Evolutionary conservation across 2,329 filamentous ascomycete species (phyloP), one percentile per base, ranked within the genome.

Genomic region (Magnaporthiopsis incrustans): DNA sequence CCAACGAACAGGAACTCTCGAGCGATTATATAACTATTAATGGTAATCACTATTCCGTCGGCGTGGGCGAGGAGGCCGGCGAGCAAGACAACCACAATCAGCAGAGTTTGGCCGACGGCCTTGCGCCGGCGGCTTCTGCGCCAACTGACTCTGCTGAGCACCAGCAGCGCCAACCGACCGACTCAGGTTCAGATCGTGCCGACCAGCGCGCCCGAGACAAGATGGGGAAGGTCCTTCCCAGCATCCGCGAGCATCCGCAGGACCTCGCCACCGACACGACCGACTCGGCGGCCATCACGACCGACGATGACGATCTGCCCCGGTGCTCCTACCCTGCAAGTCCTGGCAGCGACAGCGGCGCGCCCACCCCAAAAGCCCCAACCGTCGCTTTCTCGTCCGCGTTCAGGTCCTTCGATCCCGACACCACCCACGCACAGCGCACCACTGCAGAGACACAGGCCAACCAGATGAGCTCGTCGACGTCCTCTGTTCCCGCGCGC

Each of bases 161-260:
- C 15, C 38, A 6, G 6, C 38, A 50, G 38, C 38, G 15, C 15
- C 38, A 18, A 18, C 8, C 38, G 15, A 50, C 15, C 38, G 38
- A 50, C 30, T 30, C 30, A 30, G 30, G 30, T 53, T 53, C 44
- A 53, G 44, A 6, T 10, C 22, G 44, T 53, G 44, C 44, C 22
- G 44, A 53, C 44, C 44, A n/a, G 22, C 44, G 44, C n/a, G 35
- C 60, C 50, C 33, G 30, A 26, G 26, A 50, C 61, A 62, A 62
- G 50, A 57, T 57, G 53, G 61, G 61, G n/a, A 62, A 62, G 50
- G 25, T 50, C 15, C 61, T 62, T 30, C 61, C 61, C 27, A 62
- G 61, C 53, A 62, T 62, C 44, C 25, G 57, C 22, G 61, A 62
- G 30, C 53, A 62, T 53, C 59, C 59, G 15, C 61, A 62, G 27